Percentiles rank a stretch among this genome's conserved stretches.
These are phyloP conservation scores for Suillus alpinus DNA, from an alignment of 768 basidiomycete species.

Conservation along the genomic window DNA sequence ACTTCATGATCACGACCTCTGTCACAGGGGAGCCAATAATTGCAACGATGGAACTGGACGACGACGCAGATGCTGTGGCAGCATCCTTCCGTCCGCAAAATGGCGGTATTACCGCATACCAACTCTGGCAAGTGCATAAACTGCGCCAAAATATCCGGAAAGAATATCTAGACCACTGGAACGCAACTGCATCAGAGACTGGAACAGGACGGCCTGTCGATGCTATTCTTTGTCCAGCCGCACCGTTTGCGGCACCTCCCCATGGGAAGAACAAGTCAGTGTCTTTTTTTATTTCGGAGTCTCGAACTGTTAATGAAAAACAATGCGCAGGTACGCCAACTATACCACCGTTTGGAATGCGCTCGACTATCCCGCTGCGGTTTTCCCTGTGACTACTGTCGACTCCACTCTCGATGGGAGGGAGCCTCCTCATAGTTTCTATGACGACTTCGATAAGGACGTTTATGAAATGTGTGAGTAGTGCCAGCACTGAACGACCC, in stretches of 20 bases:
- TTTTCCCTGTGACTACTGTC: conserved; percentile 65
- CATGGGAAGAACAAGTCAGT: conserved; percentile 58
- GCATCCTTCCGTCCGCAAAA: conserved; percentile 26
- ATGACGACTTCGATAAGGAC: conserved; percentile 43
- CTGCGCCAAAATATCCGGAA: conserved; percentile 44
- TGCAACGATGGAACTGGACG: conserved; percentile 41
- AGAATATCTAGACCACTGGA: conserved; percentile 63
- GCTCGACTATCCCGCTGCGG: conserved; percentile 61
- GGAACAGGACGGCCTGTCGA: conserved; percentile 74
- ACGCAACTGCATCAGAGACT: conserved; percentile 46
- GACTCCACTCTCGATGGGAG: conserved; percentile 52
- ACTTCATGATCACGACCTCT: conserved; percentile 37
- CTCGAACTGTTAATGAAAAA: conserved; percentile 6
- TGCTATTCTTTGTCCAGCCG: conserved; percentile 66
- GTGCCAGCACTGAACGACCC: neutral
- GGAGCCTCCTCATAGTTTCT: conserved; percentile 44
- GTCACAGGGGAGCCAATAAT: conserved; percentile 55
- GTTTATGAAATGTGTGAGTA: conserved; percentile 55
- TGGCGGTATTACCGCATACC: conserved; percentile 45
- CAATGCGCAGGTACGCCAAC: conserved; percentile 35
- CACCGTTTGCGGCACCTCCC: conserved; percentile 58
- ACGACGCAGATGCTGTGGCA: conserved; percentile 20
- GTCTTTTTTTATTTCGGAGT: neutral
- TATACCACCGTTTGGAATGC: conserved; percentile 69
- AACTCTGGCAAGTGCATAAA: conserved; percentile 69